A percentile compares a stretch with the other conserved stretches of the same genome.
Evolutionary conservation across 805 yeast species (phyloP).

Genomic region (Nakazawaea peltata): DNA sequence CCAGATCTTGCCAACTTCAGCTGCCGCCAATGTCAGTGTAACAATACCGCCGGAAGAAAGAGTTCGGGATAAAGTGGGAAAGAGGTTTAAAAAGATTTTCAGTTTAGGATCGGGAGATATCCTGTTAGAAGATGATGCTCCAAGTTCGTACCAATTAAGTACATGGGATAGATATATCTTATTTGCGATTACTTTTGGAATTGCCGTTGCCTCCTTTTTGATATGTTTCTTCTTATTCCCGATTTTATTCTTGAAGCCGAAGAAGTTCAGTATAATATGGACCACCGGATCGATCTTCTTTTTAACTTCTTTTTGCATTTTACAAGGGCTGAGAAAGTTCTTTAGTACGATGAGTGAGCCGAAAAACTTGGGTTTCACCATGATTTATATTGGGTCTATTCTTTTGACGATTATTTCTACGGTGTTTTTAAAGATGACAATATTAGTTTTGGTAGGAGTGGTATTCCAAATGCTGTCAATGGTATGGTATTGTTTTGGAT

Average conservation of each 20-base stretch:
- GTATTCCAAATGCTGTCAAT: constrained; percentile 71
- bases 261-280: constrained; percentile 40
- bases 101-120: constrained; percentile 11
- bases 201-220: constrained; percentile 57
- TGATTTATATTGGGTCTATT: constrained; percentile 67
- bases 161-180: constrained; percentile 51
- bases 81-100: constrained; percentile 11
- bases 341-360: constrained; percentile 55
- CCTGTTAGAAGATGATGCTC: constrained; percentile 32
- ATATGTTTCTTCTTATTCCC: constrained; percentile 37
- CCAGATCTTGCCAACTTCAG: constrained; percentile 8
- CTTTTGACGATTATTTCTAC: constrained; percentile 64
- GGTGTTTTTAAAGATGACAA: constrained; percentile 50
- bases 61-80: constrained; percentile 8
- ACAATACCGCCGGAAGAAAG: constrained; percentile 10
- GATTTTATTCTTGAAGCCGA: constrained; percentile 31
- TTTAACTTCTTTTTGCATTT: constrained; percentile 42
- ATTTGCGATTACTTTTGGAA: constrained; percentile 65
- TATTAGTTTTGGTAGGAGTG: constrained; percentile 66
- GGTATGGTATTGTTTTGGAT: constrained; percentile 74
- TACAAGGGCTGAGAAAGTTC: constrained; percentile 83
- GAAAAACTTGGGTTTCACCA: constrained; percentile 68
- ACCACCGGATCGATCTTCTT: constrained; percentile 37
- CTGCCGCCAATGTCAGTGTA: constrained; percentile 6
- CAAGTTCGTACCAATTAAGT: constrained; percentile 34